Evolutionary conservation across 1,139 yeast species (phyloP), one percentile per base, ranked within the genome.

Genomic region (Wickerhamiella pararugosa): DNA sequence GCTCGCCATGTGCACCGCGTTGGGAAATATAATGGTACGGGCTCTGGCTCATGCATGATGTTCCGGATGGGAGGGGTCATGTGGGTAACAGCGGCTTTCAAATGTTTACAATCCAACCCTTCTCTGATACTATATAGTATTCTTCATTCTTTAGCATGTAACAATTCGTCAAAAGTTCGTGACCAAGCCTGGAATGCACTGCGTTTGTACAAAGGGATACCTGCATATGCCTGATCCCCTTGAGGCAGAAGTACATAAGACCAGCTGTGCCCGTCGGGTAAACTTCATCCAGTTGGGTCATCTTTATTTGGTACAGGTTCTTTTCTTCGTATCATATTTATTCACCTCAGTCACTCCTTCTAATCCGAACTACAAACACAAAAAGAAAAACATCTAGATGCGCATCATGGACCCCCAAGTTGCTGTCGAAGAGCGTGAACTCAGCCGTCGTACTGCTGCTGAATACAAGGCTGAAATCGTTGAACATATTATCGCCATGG

Each of bases 381-480:
- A 7, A 6, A 11, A 10, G 3, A 39, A 34, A 34, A 31, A 8
- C 31, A 33, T 33, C 27, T 9, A 8, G 35, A 37, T 36, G 25
- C 39, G 35, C 29, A 30, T 27, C 31, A n/a, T 36, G 25, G 43
- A 44, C 26, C 37, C 43, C 10, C 44, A 43, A 29, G 32, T 29
- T 6, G 48, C 42, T 2, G 40, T 44, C 9, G 42, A 39, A 10
- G 49, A 47, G 41, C 42, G 42, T 7, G 49, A 45, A 8, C 47
- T 49, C 5, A 48, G 53, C n/a, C 51, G 49, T 37, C 48, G 43
- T 5, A 47, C 52, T 21, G 49, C 53, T 15, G 47, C 48, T 6
- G 68, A 64, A 46, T 63, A 64, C 53, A 50, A 55, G 34, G 55
- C 58, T 8, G 65, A 62, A 36, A 57, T 63, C 29, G 51, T 60